Evolutionary conservation across 2,329 filamentous ascomycete genomes (phyloP), one percentile per base, ranked within the genome.

Genomic region (Myriosclerotinia curreyana): DNA sequence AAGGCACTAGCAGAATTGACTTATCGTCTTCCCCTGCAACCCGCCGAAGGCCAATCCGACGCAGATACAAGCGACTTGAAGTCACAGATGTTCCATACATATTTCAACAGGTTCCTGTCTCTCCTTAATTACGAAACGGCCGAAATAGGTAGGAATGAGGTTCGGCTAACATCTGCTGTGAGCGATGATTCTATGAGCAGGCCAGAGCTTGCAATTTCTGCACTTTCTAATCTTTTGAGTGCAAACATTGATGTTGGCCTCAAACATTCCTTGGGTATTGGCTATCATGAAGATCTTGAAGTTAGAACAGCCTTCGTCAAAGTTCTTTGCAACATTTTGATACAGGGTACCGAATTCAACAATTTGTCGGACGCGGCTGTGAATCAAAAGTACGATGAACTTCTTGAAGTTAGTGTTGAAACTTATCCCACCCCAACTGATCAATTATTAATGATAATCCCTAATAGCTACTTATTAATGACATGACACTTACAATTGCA

Each of bases 331-430:
- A 89, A 89, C 71, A 89, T 90, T 61, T 75, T 90, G 20, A 81
- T 87, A n/a, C 87, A 89, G 71, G 87, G 87, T 44, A 88, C 86
- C 0, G 87, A 90, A 72, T 89, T 90, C 71, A 88, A 83, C 71
- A 87, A 86, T 63, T 74, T 90, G 38, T 87, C 86, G 1, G 86
- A 90, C 73, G 82, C 83, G 15, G 85, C 86, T 20, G 84, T 89
- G 17, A 87, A 82, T 68, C 86, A 89, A 71, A 88, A 87, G 71
- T 89, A 90, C 67, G 83, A 88, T 67, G 83, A 87, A 68, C 76
- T 90, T 25, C 76, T 89, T 55, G 80, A 86, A 72, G 83, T 83
- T 69, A 71, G 73, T 74, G 25, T 54, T 15, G 20, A 56, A 50
- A 22, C 50, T 44, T 52, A 46, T 60, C 52, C 67, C 68, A 55